These are phyloP conservation scores for Aspergillus nidulans DNA, from an alignment of 495 filamentous ascomycete species.

Conservation along the genomic window DNA sequence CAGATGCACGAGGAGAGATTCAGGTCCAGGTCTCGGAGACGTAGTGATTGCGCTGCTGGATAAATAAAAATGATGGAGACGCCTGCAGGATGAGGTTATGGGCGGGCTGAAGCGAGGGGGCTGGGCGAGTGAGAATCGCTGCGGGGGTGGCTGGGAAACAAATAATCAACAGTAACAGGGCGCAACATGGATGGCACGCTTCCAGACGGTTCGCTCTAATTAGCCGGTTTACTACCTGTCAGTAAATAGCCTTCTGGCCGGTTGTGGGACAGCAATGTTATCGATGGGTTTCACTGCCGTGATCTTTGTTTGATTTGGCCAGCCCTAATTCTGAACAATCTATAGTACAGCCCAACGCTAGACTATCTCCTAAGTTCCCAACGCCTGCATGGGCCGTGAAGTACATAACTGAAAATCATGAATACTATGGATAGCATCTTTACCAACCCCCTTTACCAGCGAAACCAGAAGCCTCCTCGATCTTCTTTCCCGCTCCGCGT, in stretches of 20 bases:
- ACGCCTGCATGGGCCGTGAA: slow-evolving; percentile 1
- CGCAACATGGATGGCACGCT: neutral
- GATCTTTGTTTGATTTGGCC: slow-evolving; percentile 1
- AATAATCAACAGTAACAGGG: neutral
- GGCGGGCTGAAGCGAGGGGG: slow-evolving; percentile 16
- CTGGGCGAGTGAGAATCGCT: slow-evolving; percentile 19
- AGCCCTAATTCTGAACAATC: slow-evolving; percentile 2
- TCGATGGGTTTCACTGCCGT: neutral
- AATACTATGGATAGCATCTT: slow-evolving; percentile 1
- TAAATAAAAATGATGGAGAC: slow-evolving; percentile 9
- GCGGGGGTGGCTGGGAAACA: slow-evolving; percentile 28
- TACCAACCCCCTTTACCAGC: slow-evolving; percentile 55
- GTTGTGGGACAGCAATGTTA: neutral
- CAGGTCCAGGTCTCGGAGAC: slow-evolving; percentile 3
- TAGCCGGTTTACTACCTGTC: neutral
- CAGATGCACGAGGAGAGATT: slow-evolving; percentile 7
- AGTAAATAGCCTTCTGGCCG: neutral
- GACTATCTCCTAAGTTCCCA: too few relatives aligned
- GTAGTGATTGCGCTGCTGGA: slow-evolving; percentile 4
- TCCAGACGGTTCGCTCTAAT: neutral
- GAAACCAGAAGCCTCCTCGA: slow-evolving; percentile 58
- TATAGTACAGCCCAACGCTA: neutral
- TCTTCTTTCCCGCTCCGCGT: slow-evolving; percentile 56
- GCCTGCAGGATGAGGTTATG: slow-evolving; percentile 6
- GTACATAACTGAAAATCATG: neutral